Evolutionary conservation across 2,329 filamentous ascomycete species (phyloP), one percentile per base, ranked within the genome.

Genomic region (Harringtonia aguacate): DNA sequence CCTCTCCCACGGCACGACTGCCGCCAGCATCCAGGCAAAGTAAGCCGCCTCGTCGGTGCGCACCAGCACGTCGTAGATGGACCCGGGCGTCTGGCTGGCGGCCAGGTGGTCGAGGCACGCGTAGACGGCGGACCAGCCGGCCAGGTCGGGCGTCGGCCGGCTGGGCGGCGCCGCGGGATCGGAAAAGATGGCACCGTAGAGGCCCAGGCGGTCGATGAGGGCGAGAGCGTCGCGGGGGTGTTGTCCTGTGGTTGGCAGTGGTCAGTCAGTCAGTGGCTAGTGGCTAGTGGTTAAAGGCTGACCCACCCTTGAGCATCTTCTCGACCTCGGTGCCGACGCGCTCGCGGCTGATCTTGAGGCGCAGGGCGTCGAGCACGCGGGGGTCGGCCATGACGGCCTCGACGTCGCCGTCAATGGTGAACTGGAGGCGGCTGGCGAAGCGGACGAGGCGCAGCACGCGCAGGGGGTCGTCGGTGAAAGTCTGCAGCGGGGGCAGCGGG

Each of bases 401-500:
- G 0, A 84, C 81, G 27, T 73, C 69, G 0, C 69, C 59, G 49
- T 94, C 84, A 50, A 98, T 94, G 10, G 62, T 67, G 58, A 95
- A 98, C 37, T 74, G 72, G 8, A 97, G 70, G 18, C 89, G 76
- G 55, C 86, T 94, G 5, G 90, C 86, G 63, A 98, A 97, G 45
- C 92, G 79, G 40, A 98, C 84, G 42, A 97, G 69, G 39, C 90
- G 78, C 48, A 97, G 66, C 4, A 97, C 84, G 17, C 92, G 76
- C 21, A 98, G 68, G 13, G 92, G 92, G 56, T 97, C 90, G 57
- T 97, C 90, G 60, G 81, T 87, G 64, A 98, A 97, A 0, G 90
- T 98, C 58, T 94, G 84, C 42, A 86, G 80, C 21, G 90, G 89
- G 42, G 88, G 83, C 35, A 97, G 65, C 1, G 90, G 90, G 4